Percentiles rank a stretch among this genome's conserved stretches.
phyloP scores from a whole-genome alignment of 139 green algal genomes.

The Dunaliella primolecta region DNA sequence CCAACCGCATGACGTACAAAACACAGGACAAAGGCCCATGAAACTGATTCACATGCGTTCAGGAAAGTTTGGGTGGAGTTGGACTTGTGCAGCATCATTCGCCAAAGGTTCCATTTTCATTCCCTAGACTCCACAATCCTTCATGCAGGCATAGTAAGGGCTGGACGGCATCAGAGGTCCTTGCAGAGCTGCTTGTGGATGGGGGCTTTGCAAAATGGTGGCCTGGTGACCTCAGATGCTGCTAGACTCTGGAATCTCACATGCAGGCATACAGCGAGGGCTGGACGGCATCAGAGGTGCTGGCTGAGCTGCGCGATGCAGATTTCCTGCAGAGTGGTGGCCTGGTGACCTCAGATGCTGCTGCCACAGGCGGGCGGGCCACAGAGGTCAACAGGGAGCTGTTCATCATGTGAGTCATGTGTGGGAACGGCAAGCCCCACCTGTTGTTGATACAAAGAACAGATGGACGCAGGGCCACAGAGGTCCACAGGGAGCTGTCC shows the following conservation, averaged over 20 bases:
- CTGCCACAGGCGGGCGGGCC: background rate
- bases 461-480: background rate
- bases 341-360: constrained; percentile 25
- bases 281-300: constrained; percentile 44
- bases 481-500: background rate
- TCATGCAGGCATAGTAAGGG: constrained; percentile 20
- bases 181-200: constrained; percentile 33
- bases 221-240: constrained; percentile 29
- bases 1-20: no score
- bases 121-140: no score
- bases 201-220: constrained; percentile 52
- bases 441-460: background rate
- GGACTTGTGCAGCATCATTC: no score
- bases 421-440: background rate
- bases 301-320: constrained; percentile 31
- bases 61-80: no score
- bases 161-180: constrained; percentile 44
- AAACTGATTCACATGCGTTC: no score
- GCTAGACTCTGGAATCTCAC: no score
- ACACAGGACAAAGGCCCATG: no score
- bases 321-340: constrained; percentile 53
- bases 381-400: constrained; percentile 32
- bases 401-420: constrained; percentile 23
- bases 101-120: no score
- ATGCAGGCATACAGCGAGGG: constrained; percentile 23